Percentiles rank a stretch among this genome's conserved stretches.
phyloP scores from a whole-genome alignment of 192 early-diverging fungal species.

The Backusella morwellensis region DNA sequence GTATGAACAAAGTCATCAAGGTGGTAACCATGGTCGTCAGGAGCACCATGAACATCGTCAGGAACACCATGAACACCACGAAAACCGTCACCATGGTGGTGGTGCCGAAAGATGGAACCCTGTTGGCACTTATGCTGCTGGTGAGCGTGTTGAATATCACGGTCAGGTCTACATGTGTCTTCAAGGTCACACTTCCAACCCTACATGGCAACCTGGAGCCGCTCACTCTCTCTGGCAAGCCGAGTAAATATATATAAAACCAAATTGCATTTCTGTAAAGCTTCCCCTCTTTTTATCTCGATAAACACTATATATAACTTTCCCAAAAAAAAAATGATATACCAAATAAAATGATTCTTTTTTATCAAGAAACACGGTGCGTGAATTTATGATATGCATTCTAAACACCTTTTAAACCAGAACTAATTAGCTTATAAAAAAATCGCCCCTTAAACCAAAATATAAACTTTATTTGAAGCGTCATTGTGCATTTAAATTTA shows the following conservation, averaged over 20 bases:
- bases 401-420: too few relatives aligned
- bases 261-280: not conserved
- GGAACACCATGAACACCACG: not conserved
- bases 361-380: too few relatives aligned
- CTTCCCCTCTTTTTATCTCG: not conserved
- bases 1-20: not conserved
- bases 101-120: constrained; percentile 37
- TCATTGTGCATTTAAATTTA: too few relatives aligned
- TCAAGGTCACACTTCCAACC: constrained; percentile 43
- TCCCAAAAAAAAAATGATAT: too few relatives aligned
- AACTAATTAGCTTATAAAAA: too few relatives aligned
- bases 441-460: too few relatives aligned
- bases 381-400: too few relatives aligned
- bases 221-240: constrained; percentile 46
- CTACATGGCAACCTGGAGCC: constrained; percentile 42
- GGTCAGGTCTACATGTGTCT: constrained; percentile 44
- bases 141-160: constrained; percentile 47
- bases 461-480: constrained; percentile 13
- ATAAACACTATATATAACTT: too few relatives aligned
- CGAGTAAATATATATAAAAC: constrained; percentile 22
- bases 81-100: constrained; percentile 12
- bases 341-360: too few relatives aligned
- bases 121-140: constrained; percentile 43
- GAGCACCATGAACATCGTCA: constrained; percentile 8
- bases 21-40: not conserved